These are phyloP conservation scores for Aphanomyces invadans DNA, from an alignment of 352 stramenopile species.

Conservation along the genomic window DNA sequence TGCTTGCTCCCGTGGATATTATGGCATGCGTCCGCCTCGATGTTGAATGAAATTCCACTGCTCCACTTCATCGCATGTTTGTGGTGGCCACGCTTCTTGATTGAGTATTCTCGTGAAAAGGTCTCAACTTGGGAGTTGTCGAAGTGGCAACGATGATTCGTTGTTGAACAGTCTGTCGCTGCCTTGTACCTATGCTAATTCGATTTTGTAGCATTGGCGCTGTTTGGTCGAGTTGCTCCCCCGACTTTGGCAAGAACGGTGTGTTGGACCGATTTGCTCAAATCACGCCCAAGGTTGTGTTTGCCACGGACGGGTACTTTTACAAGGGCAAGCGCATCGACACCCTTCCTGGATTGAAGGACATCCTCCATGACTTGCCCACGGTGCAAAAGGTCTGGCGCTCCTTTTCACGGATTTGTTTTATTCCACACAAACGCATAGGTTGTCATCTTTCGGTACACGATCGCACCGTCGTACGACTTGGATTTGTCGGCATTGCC, in stretches of 20 bases:
- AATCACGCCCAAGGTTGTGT: conserved; percentile 71
- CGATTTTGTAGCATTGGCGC: conserved; percentile 35
- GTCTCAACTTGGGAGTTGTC: too few species aligned
- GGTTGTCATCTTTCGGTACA: conserved; percentile 60
- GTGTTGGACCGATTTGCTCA: conserved; percentile 77
- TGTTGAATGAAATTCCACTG: too few species aligned
- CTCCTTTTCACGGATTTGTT: not conserved
- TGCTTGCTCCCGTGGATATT: too few species aligned
- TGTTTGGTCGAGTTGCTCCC: conserved; percentile 75
- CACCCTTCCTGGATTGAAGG: conserved; percentile 45
- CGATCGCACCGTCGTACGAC: conserved; percentile 42
- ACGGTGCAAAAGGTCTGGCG: conserved; percentile 23
- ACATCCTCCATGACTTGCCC: conserved; percentile 57
- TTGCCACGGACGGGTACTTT: conserved; percentile 68
- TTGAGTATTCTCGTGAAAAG: not conserved
- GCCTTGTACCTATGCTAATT: not conserved
- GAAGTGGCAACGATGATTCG: too few species aligned
- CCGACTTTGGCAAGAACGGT: conserved; percentile 77
- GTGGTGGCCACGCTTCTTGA: conserved; percentile 37
- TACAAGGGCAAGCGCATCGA: conserved; percentile 70
- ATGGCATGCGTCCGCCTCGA: conserved; percentile 45
- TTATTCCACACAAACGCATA: conserved; percentile 18
- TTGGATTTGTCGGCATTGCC: conserved; percentile 53
- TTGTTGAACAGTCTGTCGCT: too few species aligned
- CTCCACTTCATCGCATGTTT: too few species aligned